Evolutionary conservation across 805 yeast species (phyloP), one percentile per base, ranked within the genome.

Genomic region (Metschnikowia colocasiae): DNA sequence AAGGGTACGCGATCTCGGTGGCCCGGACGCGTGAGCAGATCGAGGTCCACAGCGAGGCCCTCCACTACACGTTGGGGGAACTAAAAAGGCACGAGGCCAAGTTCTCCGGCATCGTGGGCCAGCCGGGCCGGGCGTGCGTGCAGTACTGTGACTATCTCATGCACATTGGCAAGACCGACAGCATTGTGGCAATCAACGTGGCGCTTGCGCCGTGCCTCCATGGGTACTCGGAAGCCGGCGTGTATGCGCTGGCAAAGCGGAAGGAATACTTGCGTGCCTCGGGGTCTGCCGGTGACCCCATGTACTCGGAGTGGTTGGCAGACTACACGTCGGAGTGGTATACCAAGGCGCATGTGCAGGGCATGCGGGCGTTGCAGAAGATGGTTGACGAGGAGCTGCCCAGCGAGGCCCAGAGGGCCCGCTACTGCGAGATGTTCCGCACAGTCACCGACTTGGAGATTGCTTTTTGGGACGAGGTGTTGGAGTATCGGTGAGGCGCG

Each of bases 171-270:
- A 64, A 69, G 20, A 67, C 65, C 34, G 73, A 74, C 25, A 83
- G 83, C 59, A 83, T 83, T 78, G 61, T 82, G 26, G 86, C 82
- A 39, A 75, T 85, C 43, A 80, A 80, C 48, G 76, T 83, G 6
- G 87, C 92, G 0, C 63, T 85, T 45, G 78, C 88, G 6, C 94
- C 95, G 1, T 87, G 95, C 62, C 64, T 85, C 41, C 76, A 82
- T 59, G 95, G 95, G 1, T 85, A 85, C 60, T 77, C 76, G 30
- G 72, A 76, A 40, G 89, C 90, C 1, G 78, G 80, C 0, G 35
- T 49, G 2, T 65, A 49, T 53, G 78, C 71, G 1, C 36, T 41
- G 7, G 36, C 47, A 2, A 46, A 63, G 4, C 46, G 69, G 37
- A 26, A 42, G 16, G 13, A 44, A 10, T 39, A 41, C 19, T 55